Conservation (phyloP, 306 rosid species). For the Pterocarpus macrocarpus region DNA sequence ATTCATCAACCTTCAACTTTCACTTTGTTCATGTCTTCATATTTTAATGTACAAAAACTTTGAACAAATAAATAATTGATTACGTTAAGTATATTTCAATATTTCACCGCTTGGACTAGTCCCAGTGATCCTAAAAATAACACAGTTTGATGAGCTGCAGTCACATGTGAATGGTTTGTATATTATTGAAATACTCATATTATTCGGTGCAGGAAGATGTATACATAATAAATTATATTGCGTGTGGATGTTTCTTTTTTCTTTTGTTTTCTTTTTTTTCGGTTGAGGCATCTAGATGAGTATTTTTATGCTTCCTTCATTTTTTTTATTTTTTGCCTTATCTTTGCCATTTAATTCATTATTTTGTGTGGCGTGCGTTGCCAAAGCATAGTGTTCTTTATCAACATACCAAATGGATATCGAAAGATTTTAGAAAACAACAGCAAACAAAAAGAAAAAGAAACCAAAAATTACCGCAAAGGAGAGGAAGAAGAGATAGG, state of each 20-base stretch:
- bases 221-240: background rate
- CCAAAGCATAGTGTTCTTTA: slow-evolving; percentile 23
- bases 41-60: no score
- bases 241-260: background rate
- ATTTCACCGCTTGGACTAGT: no score
- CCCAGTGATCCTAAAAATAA: no score
- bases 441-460: background rate
- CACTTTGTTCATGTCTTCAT: no score
- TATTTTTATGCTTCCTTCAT: background rate
- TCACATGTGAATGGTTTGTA: background rate
- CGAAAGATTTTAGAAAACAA: background rate
- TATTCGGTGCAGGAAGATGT: background rate
- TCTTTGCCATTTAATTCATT: background rate
- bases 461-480: background rate
- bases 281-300: background rate
- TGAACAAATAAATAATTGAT: no score
- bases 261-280: background rate
- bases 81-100: no score
- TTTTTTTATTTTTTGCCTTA: background rate
- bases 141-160: background rate
- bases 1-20: no score
- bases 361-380: slow-evolving; percentile 33
- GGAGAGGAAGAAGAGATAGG: background rate
- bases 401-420: slow-evolving; percentile 33
- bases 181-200: background rate